Base-by-base conservation (phyloP, 768 basidiomycete species). In the Sutorius australiensis region DNA sequence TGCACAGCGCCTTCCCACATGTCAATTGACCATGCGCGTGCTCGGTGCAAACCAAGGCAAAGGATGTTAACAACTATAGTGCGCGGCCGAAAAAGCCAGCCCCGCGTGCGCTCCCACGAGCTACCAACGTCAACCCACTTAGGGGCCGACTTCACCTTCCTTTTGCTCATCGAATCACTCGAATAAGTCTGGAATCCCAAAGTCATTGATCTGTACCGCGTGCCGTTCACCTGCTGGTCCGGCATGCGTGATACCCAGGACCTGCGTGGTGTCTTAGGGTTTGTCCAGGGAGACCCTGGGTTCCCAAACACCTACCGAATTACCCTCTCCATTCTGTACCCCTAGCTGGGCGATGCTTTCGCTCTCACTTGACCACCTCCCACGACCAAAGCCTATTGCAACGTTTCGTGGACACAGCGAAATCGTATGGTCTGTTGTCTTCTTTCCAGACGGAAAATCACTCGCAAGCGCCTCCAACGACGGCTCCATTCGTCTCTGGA, bases 161-260 rank as follows among this genome's bases (percentile, higher is more conserved):
- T 57, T 54, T 50, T 21, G 47, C 46, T 50, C 56, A 50, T 67
- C 53, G 44, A 60, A 56, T 66, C 63, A 67, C 61, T 62, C 66
- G 52, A 62, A 55, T 40, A 56, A 63, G 66, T 58, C 58, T 65
- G 63, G 64, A 63, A 66, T 67, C 66, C 63, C 57, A 31, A 37
- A 54, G 56, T 55, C 58, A 67, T 67, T 67, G 66, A 66, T 66
- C 60, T 67, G 61, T 52, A 58, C 63, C 66, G 48, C 65, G 58
- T 66, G 63, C 63, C 66, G 63, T 66, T 58, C 65, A 41, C 65
- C 65, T 66, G 65, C 60, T 54, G 65, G 66, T 65, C 58, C 65
- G 53, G 62, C 65, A 63, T 66, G 66, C 53, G 63, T 61, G 60
- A 54, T 51, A 62, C 53, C 58, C 58, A 65, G 58, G 66, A 66